A percentile compares a stretch with the other conserved stretches of the same genome.
Conservation (phyloP, 148 eudicot species). For the Nyssa sinensis region DNA sequence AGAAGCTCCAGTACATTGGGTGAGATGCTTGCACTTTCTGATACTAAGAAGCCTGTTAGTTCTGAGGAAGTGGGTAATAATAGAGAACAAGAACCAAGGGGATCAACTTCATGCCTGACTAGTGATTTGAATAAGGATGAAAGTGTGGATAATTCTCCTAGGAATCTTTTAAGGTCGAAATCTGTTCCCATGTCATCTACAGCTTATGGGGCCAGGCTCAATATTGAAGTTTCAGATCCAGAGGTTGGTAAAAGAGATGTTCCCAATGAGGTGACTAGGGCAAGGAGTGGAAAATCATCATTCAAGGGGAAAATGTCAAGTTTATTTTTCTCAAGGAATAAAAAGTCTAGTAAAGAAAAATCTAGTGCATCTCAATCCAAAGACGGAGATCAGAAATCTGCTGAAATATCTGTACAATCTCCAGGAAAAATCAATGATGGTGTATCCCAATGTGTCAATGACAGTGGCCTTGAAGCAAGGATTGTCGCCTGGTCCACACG, state of each 20-base stretch:
- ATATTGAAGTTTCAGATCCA: conserved; percentile 37
- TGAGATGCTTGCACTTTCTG: conserved; percentile 97
- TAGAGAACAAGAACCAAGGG: conserved; percentile 43
- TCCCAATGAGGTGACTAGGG: conserved; percentile 44
- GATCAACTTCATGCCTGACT: conserved; percentile 48
- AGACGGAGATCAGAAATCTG: conserved; percentile 29
- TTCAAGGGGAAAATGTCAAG: conserved; percentile 76
- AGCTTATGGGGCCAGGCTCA: conserved; percentile 33
- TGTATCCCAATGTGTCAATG: conserved; percentile 24
- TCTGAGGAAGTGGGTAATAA: conserved; percentile 38
- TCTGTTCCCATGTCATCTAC: conserved; percentile 75
- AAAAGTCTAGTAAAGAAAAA: conserved; percentile 52
- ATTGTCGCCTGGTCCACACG: conserved; percentile 33
- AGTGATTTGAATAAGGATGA: conserved; percentile 35
- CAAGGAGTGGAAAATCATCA: conserved; percentile 52
- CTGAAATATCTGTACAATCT: conserved; percentile 19
- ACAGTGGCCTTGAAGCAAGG: conserved; percentile 27
- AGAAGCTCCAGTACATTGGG: conserved; percentile 87
- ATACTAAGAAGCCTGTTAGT: conserved; percentile 46
- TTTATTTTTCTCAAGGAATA: conserved; percentile 79
- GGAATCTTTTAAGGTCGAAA: conserved; percentile 77
- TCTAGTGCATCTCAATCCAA: conserved; percentile 32
- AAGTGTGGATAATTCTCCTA: conserved; percentile 39
- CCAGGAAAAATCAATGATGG: conserved; percentile 25
- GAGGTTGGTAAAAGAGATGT: conserved; percentile 30